Base-by-base conservation (phyloP, 768 basidiomycete genomes). In the Lactarius trivialis region DNA sequence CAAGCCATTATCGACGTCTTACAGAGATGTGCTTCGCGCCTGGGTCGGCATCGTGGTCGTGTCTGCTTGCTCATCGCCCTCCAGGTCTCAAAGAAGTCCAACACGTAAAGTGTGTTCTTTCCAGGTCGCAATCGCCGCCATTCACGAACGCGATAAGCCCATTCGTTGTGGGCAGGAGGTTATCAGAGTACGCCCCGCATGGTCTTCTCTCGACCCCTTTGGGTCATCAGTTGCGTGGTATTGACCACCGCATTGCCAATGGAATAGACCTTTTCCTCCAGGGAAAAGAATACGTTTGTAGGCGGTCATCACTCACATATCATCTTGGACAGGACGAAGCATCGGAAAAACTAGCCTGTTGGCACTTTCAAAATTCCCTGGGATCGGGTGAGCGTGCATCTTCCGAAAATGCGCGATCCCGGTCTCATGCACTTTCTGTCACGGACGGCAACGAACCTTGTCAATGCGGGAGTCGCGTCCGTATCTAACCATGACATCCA, bases 401-500 rank as follows among this genome's bases (percentile, higher is more conserved):
- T 30, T 30, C 30, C n/a, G 19, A 17, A 17, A 54, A n/a, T 30
- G n/a, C 30, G 24, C 37, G 36, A 32, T n/a, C 6, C 24, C 12
- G 14, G 33, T 33, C 45, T n/a, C 21, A 58, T 43, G n/a, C 36
- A 49, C 11, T 28, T 15, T 39, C 7, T 39, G 5, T 55, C 48
- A 70, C 55, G 48, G 14, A 70, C 70, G 24, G 83, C 83, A 8
- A 70, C 73, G 37, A 68, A 75, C 19, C 75, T 87, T 3, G 76
- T 80, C 43, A 74, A 76, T 5, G 79, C 77, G 6, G 85, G 86
- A 4, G 83, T 81, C 62, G 70, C 58, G 56, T 74, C 75, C 1
- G 24, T 80, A 28, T 73, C 71, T 21, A 78, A 83, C 56, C 71
- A 85, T 28, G 68, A 60, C 33, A 70, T 74, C 53, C 68, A 64